Percentiles rank a stretch among this genome's conserved stretches.
These are phyloP conservation scores for Holtermanniella nyarrowii DNA, from an alignment of 768 basidiomycete species.

Conservation along the genomic window DNA sequence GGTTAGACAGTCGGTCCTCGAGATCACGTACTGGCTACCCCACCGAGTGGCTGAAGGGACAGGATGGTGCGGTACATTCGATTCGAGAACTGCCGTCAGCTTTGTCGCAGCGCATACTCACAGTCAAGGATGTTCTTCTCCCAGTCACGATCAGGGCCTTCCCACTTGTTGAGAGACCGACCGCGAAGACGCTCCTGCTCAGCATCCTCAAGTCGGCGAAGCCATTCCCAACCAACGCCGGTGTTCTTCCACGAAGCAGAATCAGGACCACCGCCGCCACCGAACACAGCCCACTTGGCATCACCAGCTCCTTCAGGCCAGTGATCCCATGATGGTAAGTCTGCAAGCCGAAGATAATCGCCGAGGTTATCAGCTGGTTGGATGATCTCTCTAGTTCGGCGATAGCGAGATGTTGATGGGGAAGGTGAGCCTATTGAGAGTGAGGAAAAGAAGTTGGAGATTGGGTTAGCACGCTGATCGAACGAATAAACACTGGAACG, in stretches of 20 bases:
- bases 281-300: background rate
- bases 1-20: background rate
- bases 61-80: slow-evolving; percentile 26
- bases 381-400: background rate
- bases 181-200: slow-evolving; percentile 8
- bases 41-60: slow-evolving; percentile 30
- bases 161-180: slow-evolving; percentile 18
- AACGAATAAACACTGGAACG: no score
- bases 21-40: slow-evolving; percentile 32
- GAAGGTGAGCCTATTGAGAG: background rate
- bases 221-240: slow-evolving; percentile 31
- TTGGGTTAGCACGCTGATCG: background rate
- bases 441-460: background rate
- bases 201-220: slow-evolving; percentile 12
- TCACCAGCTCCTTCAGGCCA: slow-evolving; percentile 12
- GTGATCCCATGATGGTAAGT: slow-evolving; percentile 10
- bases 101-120: slow-evolving; percentile 10
- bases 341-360: slow-evolving; percentile 10
- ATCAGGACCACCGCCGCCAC: background rate
- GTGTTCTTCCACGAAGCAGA: slow-evolving; percentile 8
- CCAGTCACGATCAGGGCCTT: slow-evolving; percentile 11
- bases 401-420: background rate
- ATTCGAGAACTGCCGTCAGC: slow-evolving; percentile 17
- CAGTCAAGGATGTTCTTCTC: slow-evolving; percentile 24
- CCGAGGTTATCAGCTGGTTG: slow-evolving; percentile 19